A percentile compares a stretch with the other conserved stretches of the same genome.
Conservation (phyloP, 352 stramenopile species). For the Lagenidium giganteum region DNA sequence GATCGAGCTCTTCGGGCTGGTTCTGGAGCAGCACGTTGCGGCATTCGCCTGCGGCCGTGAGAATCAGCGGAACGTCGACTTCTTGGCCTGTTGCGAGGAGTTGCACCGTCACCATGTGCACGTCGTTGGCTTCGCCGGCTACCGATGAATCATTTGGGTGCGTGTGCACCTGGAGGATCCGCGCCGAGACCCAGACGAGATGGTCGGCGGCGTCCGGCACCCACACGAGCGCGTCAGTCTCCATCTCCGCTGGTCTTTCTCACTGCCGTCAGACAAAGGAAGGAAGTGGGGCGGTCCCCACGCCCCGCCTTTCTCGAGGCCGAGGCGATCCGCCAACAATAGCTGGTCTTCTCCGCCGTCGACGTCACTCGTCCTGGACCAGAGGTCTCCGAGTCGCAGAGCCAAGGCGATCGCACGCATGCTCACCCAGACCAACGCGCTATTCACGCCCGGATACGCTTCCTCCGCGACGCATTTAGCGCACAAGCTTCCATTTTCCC, state of each 20-base stretch:
- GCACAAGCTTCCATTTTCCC: constrained; percentile 3
- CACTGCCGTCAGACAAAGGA: background rate
- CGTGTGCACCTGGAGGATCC: constrained; percentile 5
- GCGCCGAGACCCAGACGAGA: constrained; percentile 56
- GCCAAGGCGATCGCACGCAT: background rate
- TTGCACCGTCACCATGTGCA: constrained; percentile 4
- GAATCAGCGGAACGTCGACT: constrained; percentile 30
- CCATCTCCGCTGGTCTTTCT: constrained; percentile 41
- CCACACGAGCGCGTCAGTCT: constrained; percentile 69
- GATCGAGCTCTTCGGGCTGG: constrained; percentile 50
- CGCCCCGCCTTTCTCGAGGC: background rate
- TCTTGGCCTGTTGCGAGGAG: constrained; percentile 2
- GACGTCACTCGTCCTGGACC: too few species aligned
- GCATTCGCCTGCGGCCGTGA: constrained; percentile 38
- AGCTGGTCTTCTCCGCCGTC: too few species aligned
- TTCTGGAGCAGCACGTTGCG: constrained; percentile 73
- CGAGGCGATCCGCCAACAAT: constrained; percentile 1
- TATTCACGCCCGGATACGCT: background rate
- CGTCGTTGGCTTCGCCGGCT: background rate
- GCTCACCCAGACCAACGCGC: background rate
- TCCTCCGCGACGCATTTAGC: constrained; percentile 1
- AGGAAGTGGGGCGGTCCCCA: background rate
- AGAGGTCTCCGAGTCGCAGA: too few species aligned
- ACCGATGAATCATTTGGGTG: too few species aligned
- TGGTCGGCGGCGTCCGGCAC: constrained; percentile 42